A percentile compares a stretch with the other conserved stretches of the same genome.
These are phyloP conservation scores for Conringia planisiliqua DNA, from an alignment of 345 rosid species.

Conservation along the genomic window DNA sequence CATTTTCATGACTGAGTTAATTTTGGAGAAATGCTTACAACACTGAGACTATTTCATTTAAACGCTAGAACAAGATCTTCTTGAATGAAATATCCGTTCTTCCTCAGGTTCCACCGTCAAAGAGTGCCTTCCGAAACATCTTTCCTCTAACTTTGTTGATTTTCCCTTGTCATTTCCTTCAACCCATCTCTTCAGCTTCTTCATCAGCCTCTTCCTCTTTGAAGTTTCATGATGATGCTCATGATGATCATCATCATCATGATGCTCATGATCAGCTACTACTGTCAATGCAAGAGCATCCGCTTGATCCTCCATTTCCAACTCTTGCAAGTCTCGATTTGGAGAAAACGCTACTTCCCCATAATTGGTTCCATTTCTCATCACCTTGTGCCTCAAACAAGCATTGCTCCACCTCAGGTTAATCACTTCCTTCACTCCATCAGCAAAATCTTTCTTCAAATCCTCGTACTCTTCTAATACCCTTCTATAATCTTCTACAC, in stretches of 20 bases:
- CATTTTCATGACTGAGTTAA: no score
- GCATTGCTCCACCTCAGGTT: slow-evolving; percentile 71
- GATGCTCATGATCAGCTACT: slow-evolving; percentile 1
- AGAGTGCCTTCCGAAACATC: slow-evolving; percentile 46
- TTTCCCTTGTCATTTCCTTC: slow-evolving; percentile 54
- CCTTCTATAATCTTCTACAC: slow-evolving; percentile 41
- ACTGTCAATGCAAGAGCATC: slow-evolving; percentile 22
- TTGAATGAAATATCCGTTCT: slow-evolving; percentile 33
- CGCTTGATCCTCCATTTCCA: slow-evolving; percentile 24
- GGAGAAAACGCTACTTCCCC: slow-evolving; percentile 23
- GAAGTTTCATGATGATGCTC: slow-evolving; percentile 27
- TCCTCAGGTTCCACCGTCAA: slow-evolving; percentile 35
- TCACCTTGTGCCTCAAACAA: slow-evolving; percentile 64
- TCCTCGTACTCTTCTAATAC: slow-evolving; percentile 46
- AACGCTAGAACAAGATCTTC: slow-evolving; percentile 52
- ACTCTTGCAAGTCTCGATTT: slow-evolving; percentile 34
- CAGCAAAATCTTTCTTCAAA: slow-evolving; percentile 40
- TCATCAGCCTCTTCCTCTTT: slow-evolving; percentile 49
- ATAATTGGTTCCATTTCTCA: slow-evolving; percentile 29
- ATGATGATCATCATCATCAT: neutral
- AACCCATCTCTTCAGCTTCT: slow-evolving; percentile 66
- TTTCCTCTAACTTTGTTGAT: slow-evolving; percentile 36
- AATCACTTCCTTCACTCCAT: slow-evolving; percentile 49
- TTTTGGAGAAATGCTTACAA: no score
- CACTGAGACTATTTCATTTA: neutral